Percentiles rank a stretch among this genome's conserved stretches.
phyloP scores from a whole-genome alignment of 1,139 yeast genomes.

The Suhomyces taliae region DNA sequence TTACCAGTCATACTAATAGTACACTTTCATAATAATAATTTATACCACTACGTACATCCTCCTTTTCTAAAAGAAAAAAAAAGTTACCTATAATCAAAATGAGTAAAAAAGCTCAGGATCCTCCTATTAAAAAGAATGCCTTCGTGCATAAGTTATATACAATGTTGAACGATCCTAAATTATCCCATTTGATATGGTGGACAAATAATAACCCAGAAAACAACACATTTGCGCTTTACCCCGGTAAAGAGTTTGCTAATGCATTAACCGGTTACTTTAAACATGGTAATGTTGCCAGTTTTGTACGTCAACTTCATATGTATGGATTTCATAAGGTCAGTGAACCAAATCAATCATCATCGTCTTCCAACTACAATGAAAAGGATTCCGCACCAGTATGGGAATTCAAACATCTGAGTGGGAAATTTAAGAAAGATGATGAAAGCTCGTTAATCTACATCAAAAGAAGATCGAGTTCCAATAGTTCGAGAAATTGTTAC shows the following conservation, averaged over 20 bases:
- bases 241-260: conserved; percentile 50
- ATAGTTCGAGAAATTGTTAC: conserved; percentile 14
- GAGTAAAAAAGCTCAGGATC: conserved; percentile 18
- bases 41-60: too few species aligned
- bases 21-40: too few species aligned
- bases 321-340: conserved; percentile 56
- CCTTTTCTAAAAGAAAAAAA: too few species aligned
- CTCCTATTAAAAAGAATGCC: conserved; percentile 54
- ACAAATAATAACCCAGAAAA: conserved; percentile 56
- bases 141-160: conserved; percentile 63
- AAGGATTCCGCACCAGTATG: conserved; percentile 49
- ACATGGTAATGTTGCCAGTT: conserved; percentile 49
- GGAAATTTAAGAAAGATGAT: conserved; percentile 75
- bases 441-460: conserved; percentile 62
- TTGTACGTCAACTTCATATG: conserved; percentile 51
- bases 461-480: conserved; percentile 58
- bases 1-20: too few species aligned
- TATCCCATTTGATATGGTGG: conserved; percentile 71
- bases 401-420: conserved; percentile 89
- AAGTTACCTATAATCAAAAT: conserved; percentile 1
- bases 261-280: conserved; percentile 46
- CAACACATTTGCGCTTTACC: conserved; percentile 62
- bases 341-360: conserved; percentile 26
- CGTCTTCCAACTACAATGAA: conserved; percentile 14
- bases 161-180: conserved; percentile 56